Evolutionary conservation across 306 rosid species (phyloP), one percentile per base, ranked within the genome.

Genomic region (Gillenia trifoliata): DNA sequence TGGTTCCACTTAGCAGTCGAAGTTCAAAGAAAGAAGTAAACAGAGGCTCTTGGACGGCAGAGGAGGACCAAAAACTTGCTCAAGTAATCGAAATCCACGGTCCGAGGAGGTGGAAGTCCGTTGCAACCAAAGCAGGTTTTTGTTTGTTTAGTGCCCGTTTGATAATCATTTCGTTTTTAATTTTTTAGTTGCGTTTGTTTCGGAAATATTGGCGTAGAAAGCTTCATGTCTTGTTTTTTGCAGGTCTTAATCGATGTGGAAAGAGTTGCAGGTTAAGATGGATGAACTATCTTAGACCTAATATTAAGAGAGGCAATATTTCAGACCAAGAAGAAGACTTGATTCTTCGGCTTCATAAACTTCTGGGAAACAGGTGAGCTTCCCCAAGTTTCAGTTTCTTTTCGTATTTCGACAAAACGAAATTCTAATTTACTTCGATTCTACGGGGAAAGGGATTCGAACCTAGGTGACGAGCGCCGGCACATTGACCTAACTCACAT

Each of bases 311-410:
- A 76, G 89, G 89, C 52, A 86, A 86, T 70, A 86, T 86, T 31
- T 86, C 89, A 36, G 85, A 80, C 49, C 89, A 83, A 78, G 89
- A 86, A 80, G 89, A 86, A 75, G 89, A 86, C 68, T 83, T 83
- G 56, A 86, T 86, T 41, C 71, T 86, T 15, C 77, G 89, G 73
- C 87, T 83, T 69, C 89, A 86, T 50, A 83, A 83, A 38, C 89
- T 86, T 68, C 80, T 86, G 8, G 89, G 87, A 80, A 86, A 86
- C 80, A 75, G 89, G 89, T 83, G 4, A 28, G 41, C 47, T 64
- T 25, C 1, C 22, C n/a, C n/a, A n/a, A n/a, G 8, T 1, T 38
- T 38, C 43, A 38, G 8, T 38, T 8, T 8, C 8, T 11, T 36
- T 8, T 38, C 43, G 2, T 38, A 38, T 38, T 38, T 38, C 8